Evolutionary conservation across 2,329 filamentous ascomycete genomes (phyloP), one percentile per base, ranked within the genome.

Genomic region (Cladosporium halotolerans): DNA sequence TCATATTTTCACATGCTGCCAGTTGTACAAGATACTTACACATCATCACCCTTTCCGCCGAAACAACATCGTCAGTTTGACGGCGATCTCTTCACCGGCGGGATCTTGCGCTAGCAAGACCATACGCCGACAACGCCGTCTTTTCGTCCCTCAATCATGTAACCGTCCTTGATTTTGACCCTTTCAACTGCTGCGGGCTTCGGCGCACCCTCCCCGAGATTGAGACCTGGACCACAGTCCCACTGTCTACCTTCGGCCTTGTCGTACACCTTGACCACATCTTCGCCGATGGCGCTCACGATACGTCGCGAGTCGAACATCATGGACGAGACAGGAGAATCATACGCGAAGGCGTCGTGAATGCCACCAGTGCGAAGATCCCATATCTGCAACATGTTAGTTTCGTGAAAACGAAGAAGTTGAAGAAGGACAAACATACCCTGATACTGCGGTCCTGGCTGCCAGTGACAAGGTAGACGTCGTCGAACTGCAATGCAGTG

Each of bases 191-290:
- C 63, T 0, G 68, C 63, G 9, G 69, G 59, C 18, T 55, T 58
- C 2, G 42, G 50, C 53, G 85, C 78, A 11, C 84, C 79, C 6
- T 84, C 79, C 53, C 75, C 78, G 61, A 81, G 83, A 53, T 83
- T 79, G 49, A 86, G 83, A 16, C 83, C 81, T 2, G 89, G 85
- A 50, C 93, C 93, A 71, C 91, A 96, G 70, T 96, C 89, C 93
- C 93, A 99, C 71, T 97, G 93, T 57, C 89, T 79, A 39, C 90
- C 90, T 68, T 99, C 93, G 3, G 89, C 85, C 78, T 97, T 97
- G 74, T 99, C 93, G 73, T 97, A 99, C 55, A 99, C 87, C 74
- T 99, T 99, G 62, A 93, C 91, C 19, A 97, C 89, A 64, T 90
- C 85, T 70, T 97, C 93, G 40, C 91, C 88, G 0, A 90, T 90